Evolutionary conservation across 495 filamentous ascomycete genomes (phyloP), one percentile per base, ranked within the genome.

Genomic region (Tuber melanosporum): DNA sequence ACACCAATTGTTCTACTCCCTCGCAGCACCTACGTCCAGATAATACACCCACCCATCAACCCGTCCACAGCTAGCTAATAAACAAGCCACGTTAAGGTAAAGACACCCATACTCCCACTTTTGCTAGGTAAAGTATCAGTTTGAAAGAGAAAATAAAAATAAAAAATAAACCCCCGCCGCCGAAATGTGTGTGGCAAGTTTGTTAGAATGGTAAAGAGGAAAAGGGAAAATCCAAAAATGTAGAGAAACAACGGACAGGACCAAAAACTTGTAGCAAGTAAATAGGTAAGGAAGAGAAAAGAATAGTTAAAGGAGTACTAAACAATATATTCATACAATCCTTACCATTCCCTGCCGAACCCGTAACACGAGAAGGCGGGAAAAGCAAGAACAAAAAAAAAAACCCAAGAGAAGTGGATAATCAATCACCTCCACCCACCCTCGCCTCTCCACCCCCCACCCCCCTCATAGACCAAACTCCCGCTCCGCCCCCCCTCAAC

Each of bases 371-470:
- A 26, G 45, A 75, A 72, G 79, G 49, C 32, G 66, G n/a, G 22
- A 15, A 43, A 39, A 47, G 66, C 57, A 41, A 72, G 73, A 6
- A 77, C 32, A 43, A 32, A 72, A 76, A 6, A 77, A 43, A 32
- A 66, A 71, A 74, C 70, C 46, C 71, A 80, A 49, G 10, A 47
- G 74, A 66, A 71, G 70, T 39, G 70, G 70, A 62, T 49, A 47
- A 66, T 49, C 70, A 70, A 71, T 74, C 71, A 72, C 69, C 62
- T 32, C 26, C 73, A 72, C 81, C 76, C 41, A 82, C 80, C 10
- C 78, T 39, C 73, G 78, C 80, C 66, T 75, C 76, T 41, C 70
- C 71, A 62, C 73, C 78, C 36, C 79, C 80, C 79, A 76, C 39
- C 69, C 10, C 52, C 52, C n/a, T 66, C 57, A 36, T 26, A 66